Evolutionary conservation across 306 rosid species (phyloP), one percentile per base, ranked within the genome.

Genomic region (Alnus glutinosa): DNA sequence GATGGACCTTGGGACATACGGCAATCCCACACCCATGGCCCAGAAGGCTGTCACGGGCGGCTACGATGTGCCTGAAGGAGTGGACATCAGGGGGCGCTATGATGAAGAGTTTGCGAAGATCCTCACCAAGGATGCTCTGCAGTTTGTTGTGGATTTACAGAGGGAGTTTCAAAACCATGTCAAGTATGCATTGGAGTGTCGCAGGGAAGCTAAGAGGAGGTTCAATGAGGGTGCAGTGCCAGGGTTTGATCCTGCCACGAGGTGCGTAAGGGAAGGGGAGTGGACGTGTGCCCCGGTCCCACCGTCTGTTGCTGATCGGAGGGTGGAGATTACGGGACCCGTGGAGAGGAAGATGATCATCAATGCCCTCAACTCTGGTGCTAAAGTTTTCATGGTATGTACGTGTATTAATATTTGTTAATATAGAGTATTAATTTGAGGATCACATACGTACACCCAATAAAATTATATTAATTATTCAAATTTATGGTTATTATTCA

Each of bases 341-440:
- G 94, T 92, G 18, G 98, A 95, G 76, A 71, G 98, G 71, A 92
- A 95, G 83, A 92, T 95, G 97, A 71, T 92, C 81, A 95, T 91
- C 83, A 95, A 95, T 80, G 98, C 98, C 52, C 97, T 95, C 70
- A 95, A 92, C 82, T 95, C 97, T 70, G 97, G 96, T 52, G 98
- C 98, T 28, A 91, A 92, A 85, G 96, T 90, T 61, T 95, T 95
- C 73, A 92, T 95, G 98, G 98, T 94, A 91, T 94, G 97, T 94
- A 73, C 46, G 79, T 70, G 34, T 18, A 39, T 37, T 37, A 2
- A 37, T 15, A 23, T 23, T 42, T 42, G 46, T 42, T 5, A 5
- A 42, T 42, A 42, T 42, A 5, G 46, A 4, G 28, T 23, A 23
- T 23, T 23, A 23, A 34, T 42, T 42, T 42, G 7, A 42, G 46